Evolutionary conservation across 2,329 filamentous ascomycete genomes (phyloP).

Genomic region (Phyllosticta citribraziliensis): DNA sequence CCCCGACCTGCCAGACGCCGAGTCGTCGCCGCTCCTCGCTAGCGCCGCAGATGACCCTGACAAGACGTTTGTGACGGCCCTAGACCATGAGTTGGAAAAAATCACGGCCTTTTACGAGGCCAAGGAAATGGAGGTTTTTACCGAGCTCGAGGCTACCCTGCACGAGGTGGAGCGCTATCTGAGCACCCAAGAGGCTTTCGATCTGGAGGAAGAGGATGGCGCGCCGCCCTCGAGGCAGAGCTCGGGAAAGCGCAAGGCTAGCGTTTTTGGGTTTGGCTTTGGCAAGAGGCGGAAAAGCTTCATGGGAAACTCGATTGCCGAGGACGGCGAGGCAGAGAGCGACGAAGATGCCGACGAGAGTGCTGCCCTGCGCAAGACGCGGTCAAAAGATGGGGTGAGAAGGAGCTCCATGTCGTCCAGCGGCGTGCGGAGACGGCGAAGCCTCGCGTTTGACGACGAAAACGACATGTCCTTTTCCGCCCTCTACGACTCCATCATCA

Average conservation of each 20-base stretch:
- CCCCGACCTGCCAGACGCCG: conserved; percentile 54
- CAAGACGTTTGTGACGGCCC: conserved; percentile 65
- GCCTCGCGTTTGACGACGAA: conserved; percentile 64
- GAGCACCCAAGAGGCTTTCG: conserved; percentile 37
- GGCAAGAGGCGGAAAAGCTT: conserved; percentile 36
- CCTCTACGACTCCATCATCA: conserved; percentile 63
- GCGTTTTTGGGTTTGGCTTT: conserved; percentile 44
- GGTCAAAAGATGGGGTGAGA: conserved; percentile 20
- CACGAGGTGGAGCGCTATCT: conserved; percentile 63
- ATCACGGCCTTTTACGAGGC: conserved; percentile 81
- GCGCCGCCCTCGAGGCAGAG: conserved; percentile 23
- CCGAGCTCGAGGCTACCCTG: conserved; percentile 69
- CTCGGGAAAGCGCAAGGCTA: conserved; percentile 35
- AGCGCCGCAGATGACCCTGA: conserved; percentile 60
- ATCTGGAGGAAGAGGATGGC: conserved; percentile 27
- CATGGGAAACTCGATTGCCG: conserved; percentile 35
- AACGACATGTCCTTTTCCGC: conserved; percentile 65
- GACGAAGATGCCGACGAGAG: conserved; percentile 52
- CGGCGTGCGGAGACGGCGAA: conserved; percentile 41
- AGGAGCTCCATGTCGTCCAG: conserved; percentile 14
- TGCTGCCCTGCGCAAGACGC: conserved; percentile 28
- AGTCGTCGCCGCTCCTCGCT: conserved; percentile 73
- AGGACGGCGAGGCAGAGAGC: conserved; percentile 49
- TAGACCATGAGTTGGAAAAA: conserved; percentile 88
- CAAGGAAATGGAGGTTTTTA: conserved; percentile 80